Percentiles rank a stretch among this genome's conserved stretches.
Conservation (phyloP, 164 flowering plant species). For the Litsea cubeba region DNA sequence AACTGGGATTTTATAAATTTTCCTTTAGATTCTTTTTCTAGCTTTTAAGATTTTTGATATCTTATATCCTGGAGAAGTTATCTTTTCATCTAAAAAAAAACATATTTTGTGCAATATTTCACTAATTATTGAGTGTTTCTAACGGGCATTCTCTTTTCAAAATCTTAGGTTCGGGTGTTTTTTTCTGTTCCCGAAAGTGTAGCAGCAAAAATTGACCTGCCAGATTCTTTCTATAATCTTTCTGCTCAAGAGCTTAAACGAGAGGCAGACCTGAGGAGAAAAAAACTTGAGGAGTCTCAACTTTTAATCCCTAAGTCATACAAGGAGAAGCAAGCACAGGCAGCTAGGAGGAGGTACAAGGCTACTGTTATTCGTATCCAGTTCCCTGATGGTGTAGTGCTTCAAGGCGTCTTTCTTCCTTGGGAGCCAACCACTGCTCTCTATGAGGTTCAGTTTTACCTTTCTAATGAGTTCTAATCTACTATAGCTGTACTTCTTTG, state of each 20-base stretch:
- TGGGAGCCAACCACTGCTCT: slow-evolving; percentile 70
- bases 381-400: slow-evolving; percentile 92
- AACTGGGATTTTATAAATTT: too few species aligned
- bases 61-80: too few species aligned
- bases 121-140: slow-evolving; percentile 12
- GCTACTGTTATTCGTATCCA: slow-evolving; percentile 71
- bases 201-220: slow-evolving; percentile 73
- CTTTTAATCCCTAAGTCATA: slow-evolving; percentile 82
- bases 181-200: slow-evolving; percentile 76
- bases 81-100: too few species aligned
- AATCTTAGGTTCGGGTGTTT: slow-evolving; percentile 64
- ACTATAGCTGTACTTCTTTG: background rate
- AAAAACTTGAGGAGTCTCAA: slow-evolving; percentile 83
- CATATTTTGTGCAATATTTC: too few species aligned
- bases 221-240: slow-evolving; percentile 79
- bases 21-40: too few species aligned
- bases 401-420: slow-evolving; percentile 82
- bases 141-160: slow-evolving; percentile 3
- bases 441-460: slow-evolving; percentile 54
- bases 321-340: slow-evolving; percentile 87
- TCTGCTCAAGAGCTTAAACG: slow-evolving; percentile 68
- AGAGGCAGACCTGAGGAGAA: slow-evolving; percentile 76
- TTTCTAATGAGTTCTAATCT: background rate
- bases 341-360: slow-evolving; percentile 56
- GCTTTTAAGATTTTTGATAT: too few species aligned